These are phyloP conservation scores for Madurella fahalii DNA, from an alignment of 2,329 filamentous ascomycete species.

Conservation along the genomic window DNA sequence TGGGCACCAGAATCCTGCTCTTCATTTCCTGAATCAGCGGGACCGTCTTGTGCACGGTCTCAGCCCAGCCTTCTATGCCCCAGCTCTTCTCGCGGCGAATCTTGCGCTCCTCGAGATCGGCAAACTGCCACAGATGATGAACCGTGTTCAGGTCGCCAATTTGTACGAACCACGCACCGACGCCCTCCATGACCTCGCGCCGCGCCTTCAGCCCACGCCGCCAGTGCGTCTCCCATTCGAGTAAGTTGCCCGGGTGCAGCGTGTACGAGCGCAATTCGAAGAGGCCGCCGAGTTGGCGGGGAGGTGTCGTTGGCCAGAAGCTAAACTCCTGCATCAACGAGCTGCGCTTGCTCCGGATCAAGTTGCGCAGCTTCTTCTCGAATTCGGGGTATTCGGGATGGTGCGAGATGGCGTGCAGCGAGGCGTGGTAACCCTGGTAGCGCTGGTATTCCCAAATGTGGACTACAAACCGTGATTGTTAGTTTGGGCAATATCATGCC, in stretches of 20 bases:
- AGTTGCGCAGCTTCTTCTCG: conserved; percentile 75
- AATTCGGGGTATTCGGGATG: conserved; percentile 83
- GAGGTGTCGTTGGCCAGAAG: conserved; percentile 95
- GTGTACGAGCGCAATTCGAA: conserved; percentile 98
- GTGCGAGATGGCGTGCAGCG: conserved; percentile 75
- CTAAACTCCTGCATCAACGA: conserved; percentile 99
- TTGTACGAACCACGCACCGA: conserved; percentile 98
- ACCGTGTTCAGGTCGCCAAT: conserved; percentile 97
- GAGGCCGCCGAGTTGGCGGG: conserved; percentile 82
- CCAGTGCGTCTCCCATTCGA: conserved; percentile 99
- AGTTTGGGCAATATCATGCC: not conserved
- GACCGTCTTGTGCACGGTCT: conserved; percentile 97
- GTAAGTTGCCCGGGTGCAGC: conserved; percentile 86
- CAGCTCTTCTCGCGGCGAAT: conserved; percentile 89
- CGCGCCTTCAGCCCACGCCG: conserved; percentile 84
- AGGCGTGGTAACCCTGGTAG: conserved; percentile 92
- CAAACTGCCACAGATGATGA: conserved; percentile 98
- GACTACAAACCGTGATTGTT: conserved; percentile 50
- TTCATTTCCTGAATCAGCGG: conserved; percentile 96
- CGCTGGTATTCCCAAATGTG: conserved; percentile 99
- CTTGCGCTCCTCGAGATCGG: conserved; percentile 91
- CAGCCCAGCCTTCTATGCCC: conserved; percentile 90
- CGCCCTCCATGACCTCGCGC: conserved; percentile 96
- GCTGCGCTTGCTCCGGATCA: conserved; percentile 79
- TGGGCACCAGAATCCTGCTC: conserved; percentile 85